A percentile compares a stretch with the other conserved stretches of the same genome.
Evolutionary conservation across 164 flowering plant species (phyloP).

Genomic region (Litsea cubeba): DNA sequence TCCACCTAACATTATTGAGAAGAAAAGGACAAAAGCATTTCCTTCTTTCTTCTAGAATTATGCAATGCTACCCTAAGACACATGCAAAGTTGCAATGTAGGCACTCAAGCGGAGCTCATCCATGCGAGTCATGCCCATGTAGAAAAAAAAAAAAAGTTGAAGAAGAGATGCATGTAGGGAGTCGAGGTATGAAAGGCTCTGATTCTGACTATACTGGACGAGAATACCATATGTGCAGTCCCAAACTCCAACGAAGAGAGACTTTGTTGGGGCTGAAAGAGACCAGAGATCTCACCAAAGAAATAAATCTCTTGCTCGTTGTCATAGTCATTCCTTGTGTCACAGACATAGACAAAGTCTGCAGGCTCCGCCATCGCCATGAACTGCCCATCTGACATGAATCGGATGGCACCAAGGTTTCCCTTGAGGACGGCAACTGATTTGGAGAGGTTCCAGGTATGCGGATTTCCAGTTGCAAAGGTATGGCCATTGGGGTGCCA

Average conservation of each 20-base stretch:
- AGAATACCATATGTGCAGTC: conserved; percentile 92
- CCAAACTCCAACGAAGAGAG: conserved; percentile 9
- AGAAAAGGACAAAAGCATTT: neutral
- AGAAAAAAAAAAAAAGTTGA: too few relatives aligned
- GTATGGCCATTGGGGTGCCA: conserved; percentile 88
- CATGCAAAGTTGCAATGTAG: neutral
- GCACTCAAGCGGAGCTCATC: too few relatives aligned
- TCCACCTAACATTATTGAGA: neutral
- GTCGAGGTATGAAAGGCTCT: conserved; percentile 57
- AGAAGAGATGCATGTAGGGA: conserved; percentile 10
- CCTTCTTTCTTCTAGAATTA: neutral
- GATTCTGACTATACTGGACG: conserved; percentile 54
- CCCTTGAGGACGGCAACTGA: conserved; percentile 24
- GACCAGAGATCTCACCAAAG: too few relatives aligned
- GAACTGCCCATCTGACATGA: conserved; percentile 75
- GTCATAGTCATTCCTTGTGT: too few relatives aligned
- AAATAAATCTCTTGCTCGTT: too few relatives aligned
- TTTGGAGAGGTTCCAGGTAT: conserved; percentile 63
- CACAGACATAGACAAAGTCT: too few relatives aligned
- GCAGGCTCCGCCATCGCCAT: conserved; percentile 57
- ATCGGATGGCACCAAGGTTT: conserved; percentile 77
- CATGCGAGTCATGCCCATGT: neutral
- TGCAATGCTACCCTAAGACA: neutral
- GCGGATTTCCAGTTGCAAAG: conserved; percentile 95
- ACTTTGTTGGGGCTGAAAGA: too few relatives aligned